A percentile compares a stretch with the other conserved stretches of the same genome.
Conservation (phyloP, 768 basidiomycete genomes). For the Trametes cingulata region DNA sequence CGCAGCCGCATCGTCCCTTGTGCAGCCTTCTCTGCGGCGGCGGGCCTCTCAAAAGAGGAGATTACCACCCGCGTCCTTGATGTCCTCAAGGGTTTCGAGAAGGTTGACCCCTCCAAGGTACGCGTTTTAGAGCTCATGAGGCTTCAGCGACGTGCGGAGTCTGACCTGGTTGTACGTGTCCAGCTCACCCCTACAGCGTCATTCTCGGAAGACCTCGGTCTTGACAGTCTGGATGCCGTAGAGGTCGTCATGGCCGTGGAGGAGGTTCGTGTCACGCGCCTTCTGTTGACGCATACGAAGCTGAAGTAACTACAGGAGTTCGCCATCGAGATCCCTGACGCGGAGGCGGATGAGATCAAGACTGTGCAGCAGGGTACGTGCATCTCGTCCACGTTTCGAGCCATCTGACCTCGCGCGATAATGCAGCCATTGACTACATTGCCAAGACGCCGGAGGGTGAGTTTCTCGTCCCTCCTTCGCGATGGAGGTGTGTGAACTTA, state of each 20-base stretch:
- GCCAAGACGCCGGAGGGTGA: constrained; percentile 62
- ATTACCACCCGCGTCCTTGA: constrained; percentile 79
- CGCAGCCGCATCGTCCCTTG: constrained; percentile 35
- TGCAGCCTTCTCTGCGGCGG: constrained; percentile 65
- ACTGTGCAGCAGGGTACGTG: constrained; percentile 85
- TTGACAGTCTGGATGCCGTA: constrained; percentile 95
- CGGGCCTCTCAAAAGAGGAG: constrained; percentile 62
- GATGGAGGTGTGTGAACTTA: neutral
- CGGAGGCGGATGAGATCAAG: constrained; percentile 92
- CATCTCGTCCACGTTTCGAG: constrained; percentile 15
- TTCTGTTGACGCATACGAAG: neutral
- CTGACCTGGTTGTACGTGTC: neutral
- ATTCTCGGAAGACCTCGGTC: constrained; percentile 81
- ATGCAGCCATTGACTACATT: constrained; percentile 90
- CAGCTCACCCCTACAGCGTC: constrained; percentile 68
- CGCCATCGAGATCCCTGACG: constrained; percentile 95
- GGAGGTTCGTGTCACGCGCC: constrained; percentile 53
- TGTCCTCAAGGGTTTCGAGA: constrained; percentile 86
- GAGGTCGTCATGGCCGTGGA: constrained; percentile 99
- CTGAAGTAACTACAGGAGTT: constrained; percentile 70
- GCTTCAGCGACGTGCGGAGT: neutral
- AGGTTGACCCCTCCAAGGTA: constrained; percentile 78
- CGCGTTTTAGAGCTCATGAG: neutral
- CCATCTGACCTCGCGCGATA: constrained; percentile 8
- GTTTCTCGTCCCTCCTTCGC: neutral